Conservation (phyloP, 495 filamentous ascomycete genomes). For the Sphaerosporella brunnea region DNA sequence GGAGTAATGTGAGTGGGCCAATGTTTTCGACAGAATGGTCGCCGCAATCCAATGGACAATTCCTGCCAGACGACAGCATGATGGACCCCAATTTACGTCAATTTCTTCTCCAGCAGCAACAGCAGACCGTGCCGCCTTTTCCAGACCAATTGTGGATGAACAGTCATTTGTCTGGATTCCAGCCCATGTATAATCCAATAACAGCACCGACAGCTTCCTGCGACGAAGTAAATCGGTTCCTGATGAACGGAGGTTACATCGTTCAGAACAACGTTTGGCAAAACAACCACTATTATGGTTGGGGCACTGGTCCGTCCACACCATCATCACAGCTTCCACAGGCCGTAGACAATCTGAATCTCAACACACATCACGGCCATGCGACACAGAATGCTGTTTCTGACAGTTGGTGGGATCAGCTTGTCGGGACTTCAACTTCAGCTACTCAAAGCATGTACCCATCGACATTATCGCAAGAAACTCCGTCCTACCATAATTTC, state of each 20-base stretch:
- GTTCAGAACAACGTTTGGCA: conserved; percentile 24
- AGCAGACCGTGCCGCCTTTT: conserved; percentile 17
- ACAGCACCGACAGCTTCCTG: conserved; percentile 23
- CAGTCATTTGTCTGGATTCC: conserved; percentile 16
- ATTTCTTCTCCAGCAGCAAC: conserved; percentile 28
- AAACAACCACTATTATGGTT: conserved; percentile 13
- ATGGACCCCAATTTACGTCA: conserved; percentile 55
- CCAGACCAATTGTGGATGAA: conserved; percentile 14
- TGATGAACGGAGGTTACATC: conserved; percentile 18
- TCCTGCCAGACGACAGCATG: conserved; percentile 61
- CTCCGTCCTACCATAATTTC: not conserved
- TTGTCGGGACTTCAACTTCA: not conserved
- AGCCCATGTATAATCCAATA: conserved; percentile 23
- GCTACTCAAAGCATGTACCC: not conserved
- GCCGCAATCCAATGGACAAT: conserved; percentile 12
- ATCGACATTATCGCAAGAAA: not conserved
- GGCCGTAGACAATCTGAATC: conserved; percentile 17
- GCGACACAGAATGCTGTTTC: not conserved
- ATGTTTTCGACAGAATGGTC: conserved; percentile 17
- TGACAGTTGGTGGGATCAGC: conserved; percentile 3
- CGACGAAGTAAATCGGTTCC: conserved; percentile 20
- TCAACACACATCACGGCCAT: not conserved
- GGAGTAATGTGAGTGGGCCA: conserved; percentile 10
- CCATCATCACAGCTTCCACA: conserved; percentile 17
- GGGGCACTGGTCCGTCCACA: conserved; percentile 17